Evolutionary conservation across 192 early-diverging fungal species (phyloP).

Genomic region (Coemansia sp.): DNA sequence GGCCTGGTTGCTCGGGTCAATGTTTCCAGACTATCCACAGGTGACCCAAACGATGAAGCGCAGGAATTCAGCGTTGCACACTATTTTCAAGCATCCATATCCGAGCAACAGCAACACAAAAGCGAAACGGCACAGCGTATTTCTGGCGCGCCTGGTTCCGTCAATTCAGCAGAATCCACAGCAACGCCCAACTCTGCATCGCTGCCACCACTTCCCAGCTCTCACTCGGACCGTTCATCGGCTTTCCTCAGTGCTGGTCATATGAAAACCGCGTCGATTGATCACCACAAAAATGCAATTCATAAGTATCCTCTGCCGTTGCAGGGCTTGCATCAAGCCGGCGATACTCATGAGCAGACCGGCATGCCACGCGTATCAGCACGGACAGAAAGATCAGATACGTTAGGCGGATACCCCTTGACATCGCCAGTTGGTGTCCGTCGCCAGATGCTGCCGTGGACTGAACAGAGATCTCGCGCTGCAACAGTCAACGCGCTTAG

Average conservation of each 20-base stretch:
- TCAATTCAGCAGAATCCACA: neutral
- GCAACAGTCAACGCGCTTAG: conserved; percentile 28
- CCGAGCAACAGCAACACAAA: neutral
- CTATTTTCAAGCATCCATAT: neutral
- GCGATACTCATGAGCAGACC: conserved; percentile 14
- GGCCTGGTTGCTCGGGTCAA: conserved; percentile 4
- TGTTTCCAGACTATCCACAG: neutral
- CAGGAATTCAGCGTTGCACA: conserved; percentile 12
- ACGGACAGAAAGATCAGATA: conserved; percentile 4
- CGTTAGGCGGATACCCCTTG: conserved; percentile 8
- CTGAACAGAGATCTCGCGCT: conserved; percentile 21
- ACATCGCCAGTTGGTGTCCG: conserved; percentile 11
- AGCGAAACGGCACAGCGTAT: neutral
- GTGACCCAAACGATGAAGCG: neutral
- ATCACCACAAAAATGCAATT: neutral
- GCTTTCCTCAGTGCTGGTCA: neutral
- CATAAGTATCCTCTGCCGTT: neutral
- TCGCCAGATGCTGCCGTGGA: conserved; percentile 6
- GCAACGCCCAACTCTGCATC: neutral
- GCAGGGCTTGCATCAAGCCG: neutral
- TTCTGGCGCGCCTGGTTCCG: neutral
- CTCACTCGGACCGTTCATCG: conserved; percentile 13
- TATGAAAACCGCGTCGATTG: conserved; percentile 22
- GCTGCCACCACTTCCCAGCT: conserved; percentile 4
- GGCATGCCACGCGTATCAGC: neutral